Percentiles rank a stretch among this genome's conserved stretches.
Evolutionary conservation across 2,329 filamentous ascomycete species (phyloP).

Genomic region (Blastomyces parvus): DNA sequence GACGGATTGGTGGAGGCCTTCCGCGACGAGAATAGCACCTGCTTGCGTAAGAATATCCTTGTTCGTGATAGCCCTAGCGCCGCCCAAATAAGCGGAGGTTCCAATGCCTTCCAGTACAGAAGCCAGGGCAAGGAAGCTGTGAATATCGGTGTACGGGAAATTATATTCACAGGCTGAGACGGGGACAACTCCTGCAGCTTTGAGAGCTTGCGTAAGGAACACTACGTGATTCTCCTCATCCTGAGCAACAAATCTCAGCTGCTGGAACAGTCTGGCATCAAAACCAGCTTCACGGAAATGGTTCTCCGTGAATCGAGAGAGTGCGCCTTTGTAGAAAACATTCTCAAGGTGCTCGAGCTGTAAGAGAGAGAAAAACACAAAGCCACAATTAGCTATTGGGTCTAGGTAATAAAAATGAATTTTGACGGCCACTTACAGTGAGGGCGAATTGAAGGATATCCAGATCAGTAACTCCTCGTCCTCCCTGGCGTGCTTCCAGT

Average conservation of each 20-base stretch:
- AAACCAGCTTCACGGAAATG: slow-evolving; percentile 48
- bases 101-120: slow-evolving; percentile 50
- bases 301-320: slow-evolving; percentile 46
- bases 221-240: slow-evolving; percentile 52
- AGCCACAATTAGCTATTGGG: background rate
- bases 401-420: background rate
- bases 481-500: slow-evolving; percentile 9
- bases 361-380: background rate
- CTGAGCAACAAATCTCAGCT: slow-evolving; percentile 46
- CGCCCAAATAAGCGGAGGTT: slow-evolving; percentile 53
- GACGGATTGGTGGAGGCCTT: slow-evolving; percentile 56
- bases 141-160: slow-evolving; percentile 43
- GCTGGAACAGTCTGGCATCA: slow-evolving; percentile 45
- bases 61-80: slow-evolving; percentile 49
- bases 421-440: slow-evolving; percentile 11
- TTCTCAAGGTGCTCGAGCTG: slow-evolving; percentile 50
- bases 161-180: slow-evolving; percentile 48
- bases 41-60: slow-evolving; percentile 52
- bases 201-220: slow-evolving; percentile 43
- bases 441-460: slow-evolving; percentile 18
- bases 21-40: slow-evolving; percentile 54
- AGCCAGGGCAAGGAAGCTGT: slow-evolving; percentile 44
- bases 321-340: slow-evolving; percentile 52
- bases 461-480: slow-evolving; percentile 9
- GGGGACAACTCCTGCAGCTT: slow-evolving; percentile 40